These are phyloP conservation scores for Thielaviopsis musarum DNA, from an alignment of 2,329 filamentous ascomycete genomes.

Conservation along the genomic window DNA sequence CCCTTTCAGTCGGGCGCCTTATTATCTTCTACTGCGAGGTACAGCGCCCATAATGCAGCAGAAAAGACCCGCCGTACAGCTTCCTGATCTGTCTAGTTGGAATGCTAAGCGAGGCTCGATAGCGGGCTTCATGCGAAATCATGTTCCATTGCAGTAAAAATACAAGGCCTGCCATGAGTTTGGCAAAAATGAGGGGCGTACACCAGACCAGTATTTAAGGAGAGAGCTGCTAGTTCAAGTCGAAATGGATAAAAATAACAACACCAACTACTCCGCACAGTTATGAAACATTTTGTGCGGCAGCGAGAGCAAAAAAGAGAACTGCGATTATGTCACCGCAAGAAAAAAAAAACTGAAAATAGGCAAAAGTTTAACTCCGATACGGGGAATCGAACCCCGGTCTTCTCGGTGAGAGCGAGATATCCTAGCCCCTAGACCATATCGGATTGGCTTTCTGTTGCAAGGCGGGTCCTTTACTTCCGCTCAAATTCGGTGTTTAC, in stretches of 20 bases:
- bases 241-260: background rate
- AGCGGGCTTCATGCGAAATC: background rate
- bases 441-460: conserved; percentile 5
- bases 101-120: background rate
- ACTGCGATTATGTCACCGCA: too few relatives aligned
- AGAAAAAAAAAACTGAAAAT: too few relatives aligned
- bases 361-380: conserved; percentile 5
- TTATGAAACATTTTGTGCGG: background rate
- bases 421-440: conserved; percentile 13
- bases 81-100: background rate
- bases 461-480: too few relatives aligned
- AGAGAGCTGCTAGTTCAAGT: too few relatives aligned
- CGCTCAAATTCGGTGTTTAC: too few relatives aligned
- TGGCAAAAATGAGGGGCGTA: too few relatives aligned
- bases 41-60: background rate
- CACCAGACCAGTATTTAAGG: too few relatives aligned
- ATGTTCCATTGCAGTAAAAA: background rate
- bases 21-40: background rate
- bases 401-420: conserved; percentile 13
- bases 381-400: conserved; percentile 15
- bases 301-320: background rate
- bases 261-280: background rate
- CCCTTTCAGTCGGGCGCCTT: background rate
- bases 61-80: background rate
- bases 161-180: background rate